These are phyloP conservation scores for Pulveroboletus sp. DNA, from an alignment of 1,284 basidiomycete genomes.

Conservation along the genomic window DNA sequence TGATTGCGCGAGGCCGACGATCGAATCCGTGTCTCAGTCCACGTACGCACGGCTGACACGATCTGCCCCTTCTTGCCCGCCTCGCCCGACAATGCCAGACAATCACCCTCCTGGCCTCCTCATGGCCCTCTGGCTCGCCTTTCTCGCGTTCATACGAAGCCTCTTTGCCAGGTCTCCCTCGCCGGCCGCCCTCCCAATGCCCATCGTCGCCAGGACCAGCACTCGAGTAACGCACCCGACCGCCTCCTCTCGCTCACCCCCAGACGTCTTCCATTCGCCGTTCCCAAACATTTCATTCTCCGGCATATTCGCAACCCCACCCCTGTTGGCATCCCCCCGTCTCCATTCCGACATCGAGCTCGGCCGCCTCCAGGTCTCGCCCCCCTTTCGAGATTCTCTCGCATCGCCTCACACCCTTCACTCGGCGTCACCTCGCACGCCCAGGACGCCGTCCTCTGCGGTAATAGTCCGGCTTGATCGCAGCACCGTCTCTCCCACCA, in stretches of 20 bases:
- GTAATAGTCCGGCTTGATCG: slow-evolving; percentile 25
- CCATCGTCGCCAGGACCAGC: neutral
- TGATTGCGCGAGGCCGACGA: too few species aligned
- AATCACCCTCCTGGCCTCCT: too few species aligned
- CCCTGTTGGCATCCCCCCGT: neutral
- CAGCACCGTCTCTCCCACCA: slow-evolving; percentile 25
- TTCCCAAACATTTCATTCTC: slow-evolving; percentile 26
- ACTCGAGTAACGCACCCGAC: slow-evolving; percentile 2
- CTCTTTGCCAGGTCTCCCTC: neutral
- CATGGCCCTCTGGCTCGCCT: neutral
- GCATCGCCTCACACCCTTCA: slow-evolving; percentile 13
- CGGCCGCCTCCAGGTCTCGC: neutral
- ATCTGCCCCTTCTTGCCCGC: neutral
- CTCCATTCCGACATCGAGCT: slow-evolving; percentile 6
- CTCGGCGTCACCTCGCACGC: slow-evolving; percentile 9
- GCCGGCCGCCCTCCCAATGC: neutral
- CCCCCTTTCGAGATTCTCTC: too few species aligned
- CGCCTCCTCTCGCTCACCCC: too few species aligned
- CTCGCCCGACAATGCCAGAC: neutral
- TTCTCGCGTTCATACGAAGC: neutral
- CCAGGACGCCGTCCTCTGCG: slow-evolving; percentile 17
- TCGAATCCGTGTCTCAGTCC: too few species aligned
- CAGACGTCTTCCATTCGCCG: slow-evolving; percentile 15
- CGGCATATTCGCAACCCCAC: slow-evolving; percentile 17
- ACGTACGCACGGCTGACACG: too few species aligned